Percentiles rank a stretch among this genome's conserved stretches.
Evolutionary conservation across 345 rosid species (phyloP).

Genomic region (Populus tremula): DNA sequence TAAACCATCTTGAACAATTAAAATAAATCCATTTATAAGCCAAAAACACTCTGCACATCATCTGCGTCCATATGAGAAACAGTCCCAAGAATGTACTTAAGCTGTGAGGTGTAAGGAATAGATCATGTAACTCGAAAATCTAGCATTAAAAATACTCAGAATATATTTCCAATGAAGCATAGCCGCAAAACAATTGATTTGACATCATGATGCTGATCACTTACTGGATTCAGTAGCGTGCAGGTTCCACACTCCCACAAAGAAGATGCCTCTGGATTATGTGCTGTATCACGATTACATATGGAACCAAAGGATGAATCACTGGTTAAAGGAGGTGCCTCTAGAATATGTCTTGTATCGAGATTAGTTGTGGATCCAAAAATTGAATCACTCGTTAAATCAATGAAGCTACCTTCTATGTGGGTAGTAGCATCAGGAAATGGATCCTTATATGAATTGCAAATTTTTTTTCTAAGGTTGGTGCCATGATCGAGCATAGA

Average conservation of each 20-base stretch:
- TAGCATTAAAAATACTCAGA: neutral
- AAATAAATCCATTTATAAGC: neutral
- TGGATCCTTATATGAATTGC: neutral
- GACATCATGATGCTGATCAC: slow-evolving; percentile 10
- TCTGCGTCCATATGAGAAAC: neutral
- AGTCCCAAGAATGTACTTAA: neutral
- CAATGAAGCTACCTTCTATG: slow-evolving; percentile 30
- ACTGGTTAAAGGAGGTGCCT: slow-evolving; percentile 15
- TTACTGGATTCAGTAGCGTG: slow-evolving; percentile 78
- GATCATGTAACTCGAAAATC: neutral
- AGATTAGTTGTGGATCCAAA: slow-evolving; percentile 16
- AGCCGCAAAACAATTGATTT: neutral
- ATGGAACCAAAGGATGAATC: slow-evolving; percentile 21
- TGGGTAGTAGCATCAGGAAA: slow-evolving; percentile 8
- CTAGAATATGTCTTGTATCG: slow-evolving; percentile 15
- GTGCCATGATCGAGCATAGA: neutral
- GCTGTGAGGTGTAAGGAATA: neutral
- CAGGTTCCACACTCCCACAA: slow-evolving; percentile 76
- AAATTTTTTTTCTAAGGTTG: slow-evolving; percentile 8
- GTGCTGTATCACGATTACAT: slow-evolving; percentile 25
- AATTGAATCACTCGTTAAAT: slow-evolving; percentile 31
- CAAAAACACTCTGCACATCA: neutral
- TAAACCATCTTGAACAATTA: neutral
- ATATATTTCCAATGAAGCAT: neutral
- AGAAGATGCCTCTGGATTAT: slow-evolving; percentile 29